A percentile compares a stretch with the other conserved stretches of the same genome.
Evolutionary conservation across 371 early-diverging fungal genomes (phyloP).

Genomic region (Sporodiniella umbellata): DNA sequence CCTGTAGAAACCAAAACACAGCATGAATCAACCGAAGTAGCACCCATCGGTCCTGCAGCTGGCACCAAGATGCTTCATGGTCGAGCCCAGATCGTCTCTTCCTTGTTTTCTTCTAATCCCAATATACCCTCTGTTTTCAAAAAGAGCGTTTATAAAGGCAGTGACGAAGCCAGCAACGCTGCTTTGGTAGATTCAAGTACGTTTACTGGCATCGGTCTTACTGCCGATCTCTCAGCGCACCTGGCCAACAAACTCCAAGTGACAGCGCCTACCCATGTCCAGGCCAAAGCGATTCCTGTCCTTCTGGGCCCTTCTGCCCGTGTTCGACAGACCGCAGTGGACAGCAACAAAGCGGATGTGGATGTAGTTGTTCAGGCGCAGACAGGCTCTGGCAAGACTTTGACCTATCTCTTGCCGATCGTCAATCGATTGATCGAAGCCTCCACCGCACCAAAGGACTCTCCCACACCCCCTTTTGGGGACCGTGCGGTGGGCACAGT

Average conservation of each 20-base stretch:
- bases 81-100: slow-evolving; percentile 52
- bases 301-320: slow-evolving; percentile 48
- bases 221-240: slow-evolving; percentile 61
- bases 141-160: slow-evolving; percentile 28
- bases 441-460: slow-evolving; percentile 26
- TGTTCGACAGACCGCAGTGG: slow-evolving; percentile 12
- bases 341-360: slow-evolving; percentile 39
- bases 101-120: slow-evolving; percentile 59
- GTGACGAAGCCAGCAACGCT: slow-evolving; percentile 54
- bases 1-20: slow-evolving; percentile 1
- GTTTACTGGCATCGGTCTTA: slow-evolving; percentile 76
- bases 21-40: slow-evolving; percentile 1
- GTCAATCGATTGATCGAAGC: slow-evolving; percentile 49
- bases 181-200: slow-evolving; percentile 49
- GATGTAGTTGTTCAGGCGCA: slow-evolving; percentile 94
- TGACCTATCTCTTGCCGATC: slow-evolving; percentile 92
- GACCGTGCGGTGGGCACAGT: slow-evolving; percentile 66
- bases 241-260: slow-evolving; percentile 65
- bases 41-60: slow-evolving; percentile 17
- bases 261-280: slow-evolving; percentile 67
- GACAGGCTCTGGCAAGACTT: slow-evolving; percentile 98
- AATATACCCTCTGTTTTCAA: slow-evolving; percentile 30
- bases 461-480: slow-evolving; percentile 26
- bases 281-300: slow-evolving; percentile 66
- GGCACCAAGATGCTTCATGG: slow-evolving; percentile 48